Base-by-base conservation (phyloP, 164 flowering plant genomes). In the Pachysandra terminalis region DNA sequence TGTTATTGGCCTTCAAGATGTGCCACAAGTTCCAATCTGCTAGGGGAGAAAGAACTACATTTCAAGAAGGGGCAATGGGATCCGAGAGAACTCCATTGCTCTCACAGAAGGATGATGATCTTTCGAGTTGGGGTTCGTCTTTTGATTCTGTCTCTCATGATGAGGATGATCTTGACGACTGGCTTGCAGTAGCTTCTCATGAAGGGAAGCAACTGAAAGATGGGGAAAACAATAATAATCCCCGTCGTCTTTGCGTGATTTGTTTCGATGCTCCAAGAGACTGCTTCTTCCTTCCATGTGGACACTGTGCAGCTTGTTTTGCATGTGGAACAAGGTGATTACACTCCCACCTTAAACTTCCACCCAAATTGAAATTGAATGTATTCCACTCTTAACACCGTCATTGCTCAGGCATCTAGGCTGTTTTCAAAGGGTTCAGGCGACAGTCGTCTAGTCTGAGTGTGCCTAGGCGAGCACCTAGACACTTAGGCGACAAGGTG, bases 251-350 rank as follows among this genome's bases (percentile, higher is more conserved):
- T 22, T 93, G 98, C 81, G 91, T 77, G n/a, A 85, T 90, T 54
- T 93, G 96, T 74, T 90, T 81, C 64, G 91, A 89, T 81, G 87
- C 90, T 74, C 90, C 90, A 8, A 87, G 91, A 67, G 92, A 93
- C 75, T 81, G 96, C 79, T 93, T 93, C 84, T 93, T 93, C 79
- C 88, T 93, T 73, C 96, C 97, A 14, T 93, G 98, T 71, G 97
- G 98, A 19, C 98, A 90, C 35, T 86, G 86, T 74, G 92, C 82
- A n/a, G 78, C 97, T 27, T 93, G 98, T 82, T 93, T 82, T 73
- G 73, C 75, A 64, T 93, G 98, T 65, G 96, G 89, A 59, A 77
- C 82, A 55, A 86, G 97, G 98, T 88, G 80, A 79, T 0, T 67
- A 54, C 51, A 22, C 19, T 40, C 16, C 32, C 26, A 13, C n/a